phyloP scores from a whole-genome alignment of 176 grass and related monocot species.

The Areca catechu region DNA sequence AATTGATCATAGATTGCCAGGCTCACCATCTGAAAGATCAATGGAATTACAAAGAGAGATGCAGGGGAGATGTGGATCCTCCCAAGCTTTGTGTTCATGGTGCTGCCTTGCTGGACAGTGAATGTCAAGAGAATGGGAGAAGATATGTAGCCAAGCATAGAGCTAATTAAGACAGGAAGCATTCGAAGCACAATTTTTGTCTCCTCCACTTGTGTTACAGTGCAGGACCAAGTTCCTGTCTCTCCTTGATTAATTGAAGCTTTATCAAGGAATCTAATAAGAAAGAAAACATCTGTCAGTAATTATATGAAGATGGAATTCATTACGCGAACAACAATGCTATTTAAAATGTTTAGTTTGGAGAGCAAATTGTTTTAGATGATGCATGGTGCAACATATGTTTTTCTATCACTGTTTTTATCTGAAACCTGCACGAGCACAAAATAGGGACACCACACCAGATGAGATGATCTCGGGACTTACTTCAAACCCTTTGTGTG shows the following conservation, averaged over 20 bases:
- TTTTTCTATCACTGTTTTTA: too few relatives aligned
- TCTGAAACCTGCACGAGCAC: too few relatives aligned
- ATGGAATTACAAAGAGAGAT: conserved; percentile 54
- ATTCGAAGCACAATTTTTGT: conserved; percentile 60
- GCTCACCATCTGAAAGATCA: conserved; percentile 52
- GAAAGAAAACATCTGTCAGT: neutral
- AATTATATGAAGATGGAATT: too few relatives aligned
- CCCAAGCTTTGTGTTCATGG: conserved; percentile 60
- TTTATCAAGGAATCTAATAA: conserved; percentile 58
- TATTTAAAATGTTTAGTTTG: too few relatives aligned
- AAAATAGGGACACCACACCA: too few relatives aligned
- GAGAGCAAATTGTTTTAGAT: too few relatives aligned
- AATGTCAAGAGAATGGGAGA: conserved; percentile 43
- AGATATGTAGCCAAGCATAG: conserved; percentile 42
- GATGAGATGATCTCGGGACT: neutral
- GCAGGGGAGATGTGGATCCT: conserved; percentile 43
- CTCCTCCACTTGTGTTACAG: conserved; percentile 57
- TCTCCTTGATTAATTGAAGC: conserved; percentile 38
- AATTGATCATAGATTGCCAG: conserved; percentile 52
- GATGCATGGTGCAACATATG: too few relatives aligned
- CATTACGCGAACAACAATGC: too few relatives aligned
- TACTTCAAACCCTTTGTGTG: conserved; percentile 48
- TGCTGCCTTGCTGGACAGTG: conserved; percentile 71
- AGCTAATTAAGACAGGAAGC: conserved; percentile 62
- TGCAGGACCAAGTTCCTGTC: conserved; percentile 45